Percentiles rank a stretch among this genome's conserved stretches.
Evolutionary conservation across 768 basidiomycete genomes (phyloP).

Genomic region (Kwoniella dendrophila): DNA sequence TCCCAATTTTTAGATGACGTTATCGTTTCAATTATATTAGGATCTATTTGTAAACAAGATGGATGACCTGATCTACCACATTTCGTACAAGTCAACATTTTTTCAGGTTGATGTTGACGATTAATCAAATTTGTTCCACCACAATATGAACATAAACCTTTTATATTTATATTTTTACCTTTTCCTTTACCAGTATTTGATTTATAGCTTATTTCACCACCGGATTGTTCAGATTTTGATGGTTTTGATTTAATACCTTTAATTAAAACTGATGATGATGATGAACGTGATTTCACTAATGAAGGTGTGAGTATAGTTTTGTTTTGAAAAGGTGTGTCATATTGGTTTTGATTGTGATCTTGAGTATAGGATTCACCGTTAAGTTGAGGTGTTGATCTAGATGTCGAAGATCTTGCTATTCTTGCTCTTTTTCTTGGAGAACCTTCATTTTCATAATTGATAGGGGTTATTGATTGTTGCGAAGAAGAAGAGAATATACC

Average conservation of each 20-base stretch:
- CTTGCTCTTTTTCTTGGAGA: conserved; percentile 12
- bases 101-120: conserved; percentile 64
- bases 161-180: no score
- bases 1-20: conserved; percentile 78
- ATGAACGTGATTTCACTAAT: neutral
- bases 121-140: conserved; percentile 67
- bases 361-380: conserved; percentile 1
- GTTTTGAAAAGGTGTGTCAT: neutral
- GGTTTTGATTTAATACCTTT: no score
- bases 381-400: conserved; percentile 1
- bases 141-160: conserved; percentile 85
- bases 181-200: conserved; percentile 10
- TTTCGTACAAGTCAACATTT: conserved; percentile 74
- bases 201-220: neutral
- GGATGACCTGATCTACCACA: conserved; percentile 91
- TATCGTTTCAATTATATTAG: conserved; percentile 63
- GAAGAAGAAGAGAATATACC: conserved; percentile 4
- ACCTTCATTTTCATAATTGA: no score
- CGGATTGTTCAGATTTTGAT: neutral
- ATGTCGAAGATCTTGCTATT: conserved; percentile 14
- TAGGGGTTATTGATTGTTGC: neutral
- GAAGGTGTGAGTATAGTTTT: no score
- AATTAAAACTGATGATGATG: no score
- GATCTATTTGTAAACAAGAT: conserved; percentile 71
- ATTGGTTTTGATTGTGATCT: neutral